Conservation (phyloP, 2,329 filamentous ascomycete species). For the Fusarium sulawesiense region DNA sequence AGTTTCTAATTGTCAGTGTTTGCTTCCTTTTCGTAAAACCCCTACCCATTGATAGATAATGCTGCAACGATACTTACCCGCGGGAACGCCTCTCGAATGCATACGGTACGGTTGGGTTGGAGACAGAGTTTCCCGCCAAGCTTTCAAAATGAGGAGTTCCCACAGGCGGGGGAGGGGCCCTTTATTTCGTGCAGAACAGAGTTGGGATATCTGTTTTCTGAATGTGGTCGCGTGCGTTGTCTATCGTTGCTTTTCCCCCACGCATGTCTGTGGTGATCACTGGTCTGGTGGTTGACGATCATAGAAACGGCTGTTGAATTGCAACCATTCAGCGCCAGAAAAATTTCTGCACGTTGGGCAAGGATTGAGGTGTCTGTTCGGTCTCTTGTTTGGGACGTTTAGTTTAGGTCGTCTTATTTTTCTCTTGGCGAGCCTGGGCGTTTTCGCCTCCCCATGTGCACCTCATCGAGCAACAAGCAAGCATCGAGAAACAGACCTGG, state of each 20-base stretch:
- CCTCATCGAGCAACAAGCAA: too few relatives aligned
- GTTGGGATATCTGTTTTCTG: slow-evolving; percentile 24
- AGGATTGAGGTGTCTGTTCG: slow-evolving; percentile 23
- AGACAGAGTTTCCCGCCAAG: slow-evolving; percentile 31
- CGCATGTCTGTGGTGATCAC: too few relatives aligned
- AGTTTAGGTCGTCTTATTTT: slow-evolving; percentile 3
- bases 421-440: slow-evolving; percentile 33
- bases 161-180: slow-evolving; percentile 21
- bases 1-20: slow-evolving; percentile 23
- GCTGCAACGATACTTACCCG: neutral
- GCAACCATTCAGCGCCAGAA: slow-evolving; percentile 12
- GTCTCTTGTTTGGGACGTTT: slow-evolving; percentile 9
- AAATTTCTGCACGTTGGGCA: slow-evolving; percentile 10
- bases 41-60: neutral
- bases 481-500: too few relatives aligned
- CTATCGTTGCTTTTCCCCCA: too few relatives aligned
- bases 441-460: slow-evolving; percentile 33
- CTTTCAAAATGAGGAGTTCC: slow-evolving; percentile 1
- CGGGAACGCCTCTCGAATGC: slow-evolving; percentile 21
- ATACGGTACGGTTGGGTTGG: too few relatives aligned
- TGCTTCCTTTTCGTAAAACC: neutral
- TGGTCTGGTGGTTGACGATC: too few relatives aligned
- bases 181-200: slow-evolving; percentile 16
- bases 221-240: slow-evolving; percentile 35
- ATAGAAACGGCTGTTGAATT: neutral